Evolutionary conservation across 306 rosid species (phyloP), one percentile per base, ranked within the genome.

Genomic region (Lablab purpureus): DNA sequence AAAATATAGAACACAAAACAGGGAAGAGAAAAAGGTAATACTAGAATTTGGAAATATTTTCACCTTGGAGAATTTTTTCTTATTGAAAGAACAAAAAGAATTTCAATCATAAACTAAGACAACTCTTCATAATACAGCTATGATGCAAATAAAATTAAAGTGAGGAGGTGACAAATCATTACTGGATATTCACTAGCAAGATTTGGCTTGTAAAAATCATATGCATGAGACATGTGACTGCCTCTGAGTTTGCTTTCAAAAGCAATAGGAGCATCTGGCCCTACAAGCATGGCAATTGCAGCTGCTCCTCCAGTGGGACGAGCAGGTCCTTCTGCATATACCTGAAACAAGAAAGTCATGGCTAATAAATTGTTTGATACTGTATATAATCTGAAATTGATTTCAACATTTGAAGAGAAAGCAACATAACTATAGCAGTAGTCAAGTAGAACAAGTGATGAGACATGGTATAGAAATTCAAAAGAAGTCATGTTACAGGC

Each of bases 281-380:
- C 94, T 55, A 91, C 78, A 70, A 93, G 94, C 88, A 89, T 69
- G 59, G 97, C 97, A 86, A 93, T 78, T 49, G 97, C 98, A 73
- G 94, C 97, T 65, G 98, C 98, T 82, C 98, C 98, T 63, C 98
- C 97, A 2, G 98, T 93, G n/a, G 98, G 97, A 55, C 97, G 86
- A 69, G 98, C 97, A 0, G 98, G 94, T 78, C 98, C 98, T 73
- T 89, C 97, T 4, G 98, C 98, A 63, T 89, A 93, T 65, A 93
- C 93, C 98, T 91, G 85, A 82, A 74, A 80, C 63, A 79, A 71
- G 51, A 73, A 54, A 81, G 58, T 22, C 62, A 49, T 2, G 28
- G 30, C 15, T 78, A 23, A 50, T 62, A 59, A 50, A 72, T 27
- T 25, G 64, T 46, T 56, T 6, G 27, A 41, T 3, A 36, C 2